Conservation (phyloP, 192 early-diverging fungal species). For the Piromyces finnis region DNA sequence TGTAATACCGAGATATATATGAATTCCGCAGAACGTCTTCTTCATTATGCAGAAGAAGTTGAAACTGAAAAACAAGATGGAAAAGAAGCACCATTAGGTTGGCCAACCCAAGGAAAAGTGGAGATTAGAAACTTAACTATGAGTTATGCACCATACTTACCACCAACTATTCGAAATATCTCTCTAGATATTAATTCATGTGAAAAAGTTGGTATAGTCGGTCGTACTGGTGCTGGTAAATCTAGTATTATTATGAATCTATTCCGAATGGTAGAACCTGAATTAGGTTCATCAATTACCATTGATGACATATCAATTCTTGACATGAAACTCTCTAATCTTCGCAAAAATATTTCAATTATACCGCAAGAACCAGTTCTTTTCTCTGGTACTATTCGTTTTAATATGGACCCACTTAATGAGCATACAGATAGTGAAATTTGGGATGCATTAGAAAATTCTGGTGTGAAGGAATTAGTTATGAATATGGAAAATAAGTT, state of each 20-base stretch:
- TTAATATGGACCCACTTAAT: constrained; percentile 6
- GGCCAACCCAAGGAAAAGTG: constrained; percentile 28
- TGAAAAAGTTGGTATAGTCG: constrained; percentile 30
- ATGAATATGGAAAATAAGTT: no score
- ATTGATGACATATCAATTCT: constrained; percentile 17
- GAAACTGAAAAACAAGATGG: constrained; percentile 14
- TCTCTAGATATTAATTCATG: constrained; percentile 9
- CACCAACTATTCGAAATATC: constrained; percentile 19
- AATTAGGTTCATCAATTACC: constrained; percentile 4
- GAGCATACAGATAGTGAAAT: constrained; percentile 2
- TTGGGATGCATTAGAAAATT: background rate
- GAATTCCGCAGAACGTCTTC: constrained; percentile 36
- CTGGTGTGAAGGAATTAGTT: no score
- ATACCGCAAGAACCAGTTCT: constrained; percentile 24
- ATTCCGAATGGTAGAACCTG: constrained; percentile 12
- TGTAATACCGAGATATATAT: constrained; percentile 44
- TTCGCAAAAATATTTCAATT: constrained; percentile 12
- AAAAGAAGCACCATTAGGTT: constrained; percentile 6
- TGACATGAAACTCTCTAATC: constrained; percentile 6
- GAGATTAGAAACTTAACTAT: constrained; percentile 16
- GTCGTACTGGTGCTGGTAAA: constrained; percentile 33
- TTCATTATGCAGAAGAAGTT: constrained; percentile 18
- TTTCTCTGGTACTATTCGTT: constrained; percentile 15
- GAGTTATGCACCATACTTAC: constrained; percentile 22
- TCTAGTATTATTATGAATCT: constrained; percentile 36